Evolutionary conservation across 331 rosid species (phyloP), one percentile per base, ranked within the genome.

Genomic region (Quercus phellos): DNA sequence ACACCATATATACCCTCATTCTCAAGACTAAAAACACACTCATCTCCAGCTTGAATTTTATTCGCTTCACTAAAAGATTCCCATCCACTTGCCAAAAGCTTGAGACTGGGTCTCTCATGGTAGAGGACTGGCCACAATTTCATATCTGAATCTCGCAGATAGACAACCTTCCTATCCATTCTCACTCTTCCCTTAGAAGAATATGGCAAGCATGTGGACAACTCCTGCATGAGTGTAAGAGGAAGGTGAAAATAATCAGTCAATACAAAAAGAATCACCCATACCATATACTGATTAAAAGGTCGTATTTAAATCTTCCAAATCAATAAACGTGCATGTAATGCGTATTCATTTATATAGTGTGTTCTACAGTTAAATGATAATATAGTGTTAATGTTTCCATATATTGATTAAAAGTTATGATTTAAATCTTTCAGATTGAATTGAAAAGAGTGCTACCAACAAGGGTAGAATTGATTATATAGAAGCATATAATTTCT

Each of bases 41-140:
- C 78, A 38, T 90, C 93, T n/a, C 74, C 88, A 24, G 80, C 46
- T 77, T 81, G 74, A 76, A 88, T 77, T 64, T 56, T 54, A 78
- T 86, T 92, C 34, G 82, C 90, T 55, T 66, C 68, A 75, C 79
- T 11, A 60, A 89, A 86, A 18, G 81, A 82, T 76, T 75, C 74
- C 94, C 92, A 90, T 34, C 97, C 92, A 60, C 42, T 58, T 1
- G 85, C 26, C 85, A 90, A 78, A 58, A 76, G 6, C 4, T 55
- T 29, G 27, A 68, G 61, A 64, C 14, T 24, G 1, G 29, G 51
- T 18, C 24, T 73, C 21, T 85, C 81, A 74, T 69, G 88, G 84
- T 84, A 90, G 72, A 85, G 74, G 29, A 89, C 85, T 1, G 91
- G 93, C 91, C 97, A 90, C 73, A 79, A 32, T 76, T 84, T 77